phyloP scores from a whole-genome alignment of 148 eudicot genomes.

The Drosera capensis region DNA sequence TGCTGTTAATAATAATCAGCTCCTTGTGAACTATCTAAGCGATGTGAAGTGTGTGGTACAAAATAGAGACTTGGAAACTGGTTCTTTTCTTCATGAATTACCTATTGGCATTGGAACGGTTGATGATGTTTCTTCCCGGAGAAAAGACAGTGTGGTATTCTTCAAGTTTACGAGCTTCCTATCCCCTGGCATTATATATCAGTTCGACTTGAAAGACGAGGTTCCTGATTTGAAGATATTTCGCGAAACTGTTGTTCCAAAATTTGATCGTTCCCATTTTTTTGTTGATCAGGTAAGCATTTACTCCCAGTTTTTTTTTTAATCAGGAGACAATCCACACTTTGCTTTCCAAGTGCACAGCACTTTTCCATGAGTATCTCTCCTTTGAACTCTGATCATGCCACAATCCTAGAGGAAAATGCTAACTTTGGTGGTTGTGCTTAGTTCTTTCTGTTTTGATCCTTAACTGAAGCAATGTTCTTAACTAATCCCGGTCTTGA shows the following conservation, averaged over 20 bases:
- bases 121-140: conserved; percentile 48
- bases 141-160: conserved; percentile 51
- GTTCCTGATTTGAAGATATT: conserved; percentile 58
- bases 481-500: no score
- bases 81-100: conserved; percentile 47
- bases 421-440: no score
- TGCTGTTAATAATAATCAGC: conserved; percentile 53
- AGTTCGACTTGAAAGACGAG: conserved; percentile 38
- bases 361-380: no score
- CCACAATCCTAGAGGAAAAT: no score
- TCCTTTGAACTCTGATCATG: no score
- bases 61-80: conserved; percentile 62
- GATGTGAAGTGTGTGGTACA: conserved; percentile 77
- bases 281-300: conserved; percentile 76
- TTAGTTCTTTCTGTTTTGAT: no score
- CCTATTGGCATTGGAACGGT: conserved; percentile 88
- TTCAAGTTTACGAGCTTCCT: conserved; percentile 75
- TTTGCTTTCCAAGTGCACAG: no score
- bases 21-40: conserved; percentile 67
- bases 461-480: no score
- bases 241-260: conserved; percentile 69
- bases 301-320: no score
- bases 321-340: no score
- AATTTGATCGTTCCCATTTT: conserved; percentile 69
- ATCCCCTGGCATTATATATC: conserved; percentile 72